These are phyloP conservation scores for Termitomyces sp. DNA, from an alignment of 768 basidiomycete genomes.

Conservation along the genomic window DNA sequence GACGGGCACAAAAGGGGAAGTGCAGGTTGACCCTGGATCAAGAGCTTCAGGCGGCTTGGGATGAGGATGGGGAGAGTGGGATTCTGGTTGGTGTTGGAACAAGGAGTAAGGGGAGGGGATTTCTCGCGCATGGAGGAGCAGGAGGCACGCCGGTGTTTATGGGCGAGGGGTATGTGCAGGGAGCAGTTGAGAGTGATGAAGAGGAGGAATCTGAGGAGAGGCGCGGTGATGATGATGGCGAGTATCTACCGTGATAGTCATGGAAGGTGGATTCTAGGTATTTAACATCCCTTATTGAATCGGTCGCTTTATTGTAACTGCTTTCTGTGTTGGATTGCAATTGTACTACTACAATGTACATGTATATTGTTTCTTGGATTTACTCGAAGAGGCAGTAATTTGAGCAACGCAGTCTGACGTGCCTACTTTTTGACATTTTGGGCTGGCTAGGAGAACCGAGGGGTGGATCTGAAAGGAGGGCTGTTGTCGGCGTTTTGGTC, in stretches of 20 bases:
- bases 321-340: neutral
- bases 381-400: neutral
- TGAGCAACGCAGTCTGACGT: neutral
- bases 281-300: neutral
- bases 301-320: slow-evolving; percentile 6
- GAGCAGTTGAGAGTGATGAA: slow-evolving; percentile 36
- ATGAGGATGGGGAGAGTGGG: slow-evolving; percentile 35
- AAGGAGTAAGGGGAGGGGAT: slow-evolving; percentile 52
- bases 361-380: neutral
- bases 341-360: slow-evolving; percentile 5
- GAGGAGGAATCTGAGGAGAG: neutral
- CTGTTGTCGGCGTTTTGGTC: neutral
- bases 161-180: slow-evolving; percentile 65
- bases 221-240: neutral
- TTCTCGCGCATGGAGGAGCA: slow-evolving; percentile 72
- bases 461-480: neutral
- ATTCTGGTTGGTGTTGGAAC: slow-evolving; percentile 54
- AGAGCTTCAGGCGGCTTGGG: slow-evolving; percentile 51
- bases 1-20: slow-evolving; percentile 18
- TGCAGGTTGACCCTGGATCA: slow-evolving; percentile 60
- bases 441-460: neutral
- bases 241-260: slow-evolving; percentile 10
- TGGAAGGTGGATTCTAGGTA: neutral
- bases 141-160: slow-evolving; percentile 70
- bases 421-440: neutral